Percentiles rank a stretch among this genome's conserved stretches.
Evolutionary conservation across 1,284 basidiomycete genomes (phyloP).

Genomic region (Apiotrichum laibachii): DNA sequence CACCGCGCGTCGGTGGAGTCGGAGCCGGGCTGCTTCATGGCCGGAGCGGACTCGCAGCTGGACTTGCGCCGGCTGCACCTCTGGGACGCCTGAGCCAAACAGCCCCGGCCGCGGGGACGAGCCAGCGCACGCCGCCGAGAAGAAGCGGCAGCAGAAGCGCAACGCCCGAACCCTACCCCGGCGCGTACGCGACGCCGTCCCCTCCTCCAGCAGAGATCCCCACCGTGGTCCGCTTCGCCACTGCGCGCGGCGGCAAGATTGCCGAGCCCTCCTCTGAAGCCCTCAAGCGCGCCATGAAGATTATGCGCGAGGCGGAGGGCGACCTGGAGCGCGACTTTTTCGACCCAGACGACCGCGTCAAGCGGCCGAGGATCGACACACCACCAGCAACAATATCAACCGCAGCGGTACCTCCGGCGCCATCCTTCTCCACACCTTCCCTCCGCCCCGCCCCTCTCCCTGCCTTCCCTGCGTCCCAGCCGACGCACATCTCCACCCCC

Average conservation of each 20-base stretch:
- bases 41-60: too few species aligned
- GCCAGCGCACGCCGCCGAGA: too few species aligned
- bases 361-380: constrained; percentile 8
- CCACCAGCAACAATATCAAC: neutral
- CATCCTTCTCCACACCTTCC: neutral
- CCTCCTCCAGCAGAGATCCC: constrained; percentile 18
- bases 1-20: neutral
- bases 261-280: constrained; percentile 32
- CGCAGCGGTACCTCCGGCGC: neutral
- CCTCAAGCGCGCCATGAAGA: constrained; percentile 26
- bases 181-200: constrained; percentile 5
- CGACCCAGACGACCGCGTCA: constrained; percentile 6
- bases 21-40: too few species aligned
- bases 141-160: too few species aligned
- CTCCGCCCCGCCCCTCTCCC: neutral
- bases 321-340: constrained; percentile 19
- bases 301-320: constrained; percentile 22
- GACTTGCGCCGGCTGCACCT: neutral
- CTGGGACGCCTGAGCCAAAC: neutral
- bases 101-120: neutral
- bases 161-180: neutral
- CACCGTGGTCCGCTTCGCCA: constrained; percentile 32
- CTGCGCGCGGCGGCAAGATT: constrained; percentile 27
- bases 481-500: neutral
- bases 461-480: neutral